Evolutionary conservation across 169 alveolate species (phyloP), one percentile per base, ranked within the genome.

Genomic region (Cystoisospora suis): DNA sequence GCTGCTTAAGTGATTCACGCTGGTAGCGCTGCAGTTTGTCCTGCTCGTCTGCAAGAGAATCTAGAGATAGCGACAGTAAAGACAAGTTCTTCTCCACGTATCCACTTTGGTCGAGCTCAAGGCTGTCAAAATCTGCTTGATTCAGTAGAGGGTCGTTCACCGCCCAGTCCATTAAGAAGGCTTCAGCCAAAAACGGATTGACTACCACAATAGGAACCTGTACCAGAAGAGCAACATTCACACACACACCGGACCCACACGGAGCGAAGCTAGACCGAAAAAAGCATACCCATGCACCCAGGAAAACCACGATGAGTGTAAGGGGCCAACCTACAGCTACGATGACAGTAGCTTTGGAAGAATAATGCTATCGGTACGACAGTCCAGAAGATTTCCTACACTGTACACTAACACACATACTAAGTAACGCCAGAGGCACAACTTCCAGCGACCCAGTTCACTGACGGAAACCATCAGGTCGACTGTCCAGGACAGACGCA

Each of bases 171-270:
- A 90, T 81, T 58, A 96, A 94, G 91, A 94, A 96, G 42, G 96
- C 95, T 75, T 96, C 97, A 20, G 95, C 87, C 47, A 96, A 89
- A n/a, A 95, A 93, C 38, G 98, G 94, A 89, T 95, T 96, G 91
- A 94, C 94, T 72, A 96, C 88, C 44, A 93, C 92, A 27, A 96
- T 91, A 27, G 98, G 98, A 40, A 96, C 96, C 91, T 96, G 97
- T 17, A 90, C 90, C 32, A 94, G 77, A n/a, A 95, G 91, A 7
- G 3, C 3, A 34, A 7, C 49, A 45, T 53, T 7, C 20, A 59
- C 32, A 49, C 29, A 20, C 56, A 12, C 20, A 61, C 36, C 15
- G 29, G 23, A 53, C 29, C 29, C 65, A 23, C 75, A 5, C 75
- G 75, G 42, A 20, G n/a, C n/a, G n/a, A n/a, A n/a, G n/a, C n/a